phyloP scores from a whole-genome alignment of 1,284 basidiomycete genomes.

The Apiotrichum siamense region DNA sequence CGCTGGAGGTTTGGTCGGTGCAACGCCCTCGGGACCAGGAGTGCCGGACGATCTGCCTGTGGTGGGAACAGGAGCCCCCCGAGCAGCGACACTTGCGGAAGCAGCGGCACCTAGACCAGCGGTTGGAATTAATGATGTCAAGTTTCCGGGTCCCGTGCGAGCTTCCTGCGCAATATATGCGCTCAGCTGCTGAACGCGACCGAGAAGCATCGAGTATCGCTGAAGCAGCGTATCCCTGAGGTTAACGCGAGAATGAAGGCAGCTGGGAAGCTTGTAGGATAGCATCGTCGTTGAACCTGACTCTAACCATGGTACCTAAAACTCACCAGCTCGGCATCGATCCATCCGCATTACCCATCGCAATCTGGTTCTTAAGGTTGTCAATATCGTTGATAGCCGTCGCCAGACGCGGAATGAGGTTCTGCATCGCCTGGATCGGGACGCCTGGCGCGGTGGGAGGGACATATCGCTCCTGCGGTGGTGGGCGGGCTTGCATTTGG shows the following conservation, averaged over 20 bases:
- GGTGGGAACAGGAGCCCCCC: background rate
- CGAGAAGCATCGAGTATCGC: conserved; percentile 37
- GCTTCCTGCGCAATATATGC: conserved; percentile 22
- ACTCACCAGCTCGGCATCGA: conserved; percentile 40
- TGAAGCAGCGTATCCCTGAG: conserved; percentile 37
- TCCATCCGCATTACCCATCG: conserved; percentile 27
- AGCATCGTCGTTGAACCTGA: too few relatives aligned
- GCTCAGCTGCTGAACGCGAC: conserved; percentile 32
- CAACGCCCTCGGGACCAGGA: background rate
- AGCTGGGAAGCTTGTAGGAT: too few relatives aligned
- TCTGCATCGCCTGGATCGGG: conserved; percentile 26
- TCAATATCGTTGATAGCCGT: conserved; percentile 45
- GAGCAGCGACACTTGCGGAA: background rate
- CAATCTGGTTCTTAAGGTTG: conserved; percentile 27
- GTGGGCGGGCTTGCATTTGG: conserved; percentile 10
- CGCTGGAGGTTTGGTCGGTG: conserved; percentile 1
- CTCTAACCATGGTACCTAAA: too few relatives aligned
- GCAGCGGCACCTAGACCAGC: background rate
- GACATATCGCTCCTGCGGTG: conserved; percentile 9
- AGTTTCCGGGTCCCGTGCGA: background rate
- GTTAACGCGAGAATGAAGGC: background rate
- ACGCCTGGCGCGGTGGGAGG: conserved; percentile 28
- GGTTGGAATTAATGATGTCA: too few relatives aligned
- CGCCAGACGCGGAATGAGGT: conserved; percentile 34
- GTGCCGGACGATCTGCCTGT: background rate